Base-by-base conservation (phyloP, 441 rosid species). In the Melastoma candidum region DNA sequence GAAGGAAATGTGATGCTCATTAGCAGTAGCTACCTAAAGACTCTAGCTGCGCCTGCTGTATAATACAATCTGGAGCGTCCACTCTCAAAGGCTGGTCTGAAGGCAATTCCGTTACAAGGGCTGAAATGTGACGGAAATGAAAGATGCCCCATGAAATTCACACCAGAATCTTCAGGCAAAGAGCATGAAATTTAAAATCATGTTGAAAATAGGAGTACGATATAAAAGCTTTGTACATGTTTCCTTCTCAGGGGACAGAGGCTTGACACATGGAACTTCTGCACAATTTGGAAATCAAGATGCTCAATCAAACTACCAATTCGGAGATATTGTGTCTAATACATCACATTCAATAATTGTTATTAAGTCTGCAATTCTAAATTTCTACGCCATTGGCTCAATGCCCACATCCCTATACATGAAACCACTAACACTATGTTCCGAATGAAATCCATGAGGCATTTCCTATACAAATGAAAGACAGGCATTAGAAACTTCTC, bases 261-360 rank as follows among this genome's bases (percentile, higher is more conserved):
- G 82, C 69, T 75, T 73, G 53, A 63, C 61, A 69, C 87, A 80
- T 36, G 90, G 86, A 54, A 53, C 72, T 64, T 83, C 88, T 71
- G 90, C 82, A 68, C 27, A 24, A 57, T 17, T 43, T n/a, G 11
- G 24, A 51, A 59, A 22, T 27, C 29, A 25, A 44, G 8, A 9
- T 12, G 11, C 49, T 24, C 11, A 13, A 14, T 22, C 36, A 1
- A 26, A 8, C 12, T 49, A 9, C 14, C 14, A 17, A 7, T 44
- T 26, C 8, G 10, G 22, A 0, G 43, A 39, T 9, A 59, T 29
- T 47, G 41, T 29, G 10, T 36, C 14, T 13, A 25, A 17, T 17
- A 17, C 53, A 41, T 44, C 7, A 17, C 46, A 58, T 32, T 39
- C 55, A 17, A 17, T 17, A 17, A 17, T 17, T 17, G 22, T 17